Evolutionary conservation across 1,284 basidiomycete genomes (phyloP).

Genomic region (Ustilago cynodontis): DNA sequence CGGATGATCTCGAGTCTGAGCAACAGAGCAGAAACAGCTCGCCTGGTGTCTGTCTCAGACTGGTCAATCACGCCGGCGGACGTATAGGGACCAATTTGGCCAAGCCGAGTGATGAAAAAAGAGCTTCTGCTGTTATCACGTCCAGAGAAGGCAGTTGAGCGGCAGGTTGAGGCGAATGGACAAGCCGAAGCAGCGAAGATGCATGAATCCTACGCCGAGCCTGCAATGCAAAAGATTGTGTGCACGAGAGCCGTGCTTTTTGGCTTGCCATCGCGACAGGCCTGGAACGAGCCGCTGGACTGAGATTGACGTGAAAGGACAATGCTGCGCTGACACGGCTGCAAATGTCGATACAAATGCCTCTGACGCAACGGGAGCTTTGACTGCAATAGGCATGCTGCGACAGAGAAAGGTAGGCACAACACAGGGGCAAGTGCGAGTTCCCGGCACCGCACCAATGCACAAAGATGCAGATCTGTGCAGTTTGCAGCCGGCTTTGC

Average conservation of each 20-base stretch:
- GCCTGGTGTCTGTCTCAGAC: background rate
- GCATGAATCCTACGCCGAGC: constrained; percentile 23
- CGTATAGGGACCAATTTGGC: background rate
- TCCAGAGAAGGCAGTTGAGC: background rate
- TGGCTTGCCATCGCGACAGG: background rate
- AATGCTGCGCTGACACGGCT: background rate
- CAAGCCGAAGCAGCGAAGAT: background rate
- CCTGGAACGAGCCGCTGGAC: background rate
- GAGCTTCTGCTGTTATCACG: background rate
- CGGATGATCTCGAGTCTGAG: background rate
- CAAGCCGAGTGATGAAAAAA: background rate
- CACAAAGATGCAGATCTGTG: constrained; percentile 21
- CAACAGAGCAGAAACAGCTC: background rate
- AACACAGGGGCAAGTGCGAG: background rate
- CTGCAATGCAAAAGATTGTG: background rate
- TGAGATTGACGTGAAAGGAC: background rate
- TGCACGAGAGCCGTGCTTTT: background rate
- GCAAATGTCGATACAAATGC: background rate
- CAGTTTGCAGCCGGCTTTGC: constrained; percentile 20
- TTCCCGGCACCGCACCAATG: background rate
- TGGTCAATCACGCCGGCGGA: background rate
- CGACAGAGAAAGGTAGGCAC: background rate
- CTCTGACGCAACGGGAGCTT: constrained; percentile 1
- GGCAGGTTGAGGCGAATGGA: background rate
- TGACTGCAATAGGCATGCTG: background rate